Base-by-base conservation (phyloP, 2,329 filamentous ascomycete genomes). In the Venturia oleaginea region DNA sequence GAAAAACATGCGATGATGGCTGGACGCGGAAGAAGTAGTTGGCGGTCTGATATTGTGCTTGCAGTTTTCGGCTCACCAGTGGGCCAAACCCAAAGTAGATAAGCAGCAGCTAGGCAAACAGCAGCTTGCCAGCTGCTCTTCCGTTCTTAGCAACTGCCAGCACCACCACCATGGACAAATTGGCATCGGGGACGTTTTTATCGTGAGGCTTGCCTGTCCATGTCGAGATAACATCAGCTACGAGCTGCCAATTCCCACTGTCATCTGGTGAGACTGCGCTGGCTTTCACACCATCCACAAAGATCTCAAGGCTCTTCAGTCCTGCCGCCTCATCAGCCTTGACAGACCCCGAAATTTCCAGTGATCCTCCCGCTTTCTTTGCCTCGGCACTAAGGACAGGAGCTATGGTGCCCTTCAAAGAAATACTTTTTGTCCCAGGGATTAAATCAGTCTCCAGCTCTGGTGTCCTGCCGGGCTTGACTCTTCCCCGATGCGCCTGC, bases 381-480 rank as follows among this genome's bases (percentile, higher is more conserved):
- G 32, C 48, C 2, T 22, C 57, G 19, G 38, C 38, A 11, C 24
- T 38, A 6, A 60, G 57, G 19, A 40, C 27, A 24, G 57, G 57
- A 22, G 57, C 57, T 11, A 32, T 38, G 4, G 38, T 38, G 27
- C 57, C 32, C 32, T 54, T 32, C 48, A 60, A 15, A 15, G 11
- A 4, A 17, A 1, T 42, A 15, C 32, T 32, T 13, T 38, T 13
- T 27, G 32, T 38, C n/a, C 17, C 37, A 34, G 60, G 27, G 8
- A 43, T 62, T 19, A 43, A 11, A 66, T 72, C 71, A 10, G 68
- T 67, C 15, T 38, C 19, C 37, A 73, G 51, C 27, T 63, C 66
- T 22, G 71, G 70, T 30, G 70, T 72, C 13, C 71, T 65, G 2
- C 68, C 68, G 5, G 72, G 71, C 30, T 64, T 59, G 2, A 66